Conservation (phyloP, 2,329 filamentous ascomycete genomes). For the Trichoderma pleuroti region DNA sequence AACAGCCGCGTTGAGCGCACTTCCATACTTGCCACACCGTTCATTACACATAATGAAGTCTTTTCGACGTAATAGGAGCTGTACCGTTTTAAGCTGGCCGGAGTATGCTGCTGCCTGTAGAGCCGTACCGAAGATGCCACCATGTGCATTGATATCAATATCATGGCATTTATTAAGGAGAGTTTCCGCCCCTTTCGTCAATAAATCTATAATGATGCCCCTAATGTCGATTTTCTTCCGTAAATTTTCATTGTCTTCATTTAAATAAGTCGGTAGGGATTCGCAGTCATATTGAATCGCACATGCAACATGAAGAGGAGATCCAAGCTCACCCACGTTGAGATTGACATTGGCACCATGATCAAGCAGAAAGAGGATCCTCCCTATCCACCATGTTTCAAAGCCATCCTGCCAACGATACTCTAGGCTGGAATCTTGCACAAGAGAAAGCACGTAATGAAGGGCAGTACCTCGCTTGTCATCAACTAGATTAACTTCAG, state of each 20-base stretch:
- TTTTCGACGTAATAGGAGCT: neutral
- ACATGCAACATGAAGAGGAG: slow-evolving; percentile 20
- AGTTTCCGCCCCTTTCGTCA: neutral
- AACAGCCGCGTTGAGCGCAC: slow-evolving; percentile 18
- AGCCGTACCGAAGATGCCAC: neutral
- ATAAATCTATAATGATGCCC: neutral
- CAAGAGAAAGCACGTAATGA: neutral
- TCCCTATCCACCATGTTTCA: neutral
- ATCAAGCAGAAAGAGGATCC: slow-evolving; percentile 4
- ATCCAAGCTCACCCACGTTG: neutral
- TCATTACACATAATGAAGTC: neutral
- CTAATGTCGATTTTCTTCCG: neutral
- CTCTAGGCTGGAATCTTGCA: neutral
- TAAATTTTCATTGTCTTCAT: too few relatives aligned
- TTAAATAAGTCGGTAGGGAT: neutral
- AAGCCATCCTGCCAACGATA: neutral
- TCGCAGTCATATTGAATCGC: neutral
- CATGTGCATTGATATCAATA: neutral
- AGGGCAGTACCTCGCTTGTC: neutral
- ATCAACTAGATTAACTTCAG: neutral
- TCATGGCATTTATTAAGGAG: neutral
- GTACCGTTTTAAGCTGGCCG: neutral
- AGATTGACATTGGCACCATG: slow-evolving; percentile 6
- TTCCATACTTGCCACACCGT: neutral
- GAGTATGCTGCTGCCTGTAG: neutral